phyloP scores from a whole-genome alignment of 495 filamentous ascomycete species.

The Polyplosphaeria fusca region DNA sequence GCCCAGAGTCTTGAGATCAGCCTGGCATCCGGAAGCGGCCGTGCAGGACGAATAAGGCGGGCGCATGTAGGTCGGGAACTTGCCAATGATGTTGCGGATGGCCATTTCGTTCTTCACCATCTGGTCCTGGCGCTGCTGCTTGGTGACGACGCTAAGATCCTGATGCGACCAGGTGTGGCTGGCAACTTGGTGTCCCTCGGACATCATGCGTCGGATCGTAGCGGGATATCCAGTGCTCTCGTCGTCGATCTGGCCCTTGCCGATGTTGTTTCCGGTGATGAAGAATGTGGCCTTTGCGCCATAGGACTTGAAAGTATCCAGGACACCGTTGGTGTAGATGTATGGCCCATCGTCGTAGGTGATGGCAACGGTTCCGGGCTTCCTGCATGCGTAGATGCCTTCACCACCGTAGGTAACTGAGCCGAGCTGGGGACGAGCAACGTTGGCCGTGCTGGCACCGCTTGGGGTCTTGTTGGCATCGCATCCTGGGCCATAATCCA shows the following conservation, averaged over 20 bases:
- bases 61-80: slow-evolving; percentile 81
- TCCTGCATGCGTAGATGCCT: slow-evolving; percentile 64
- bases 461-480: slow-evolving; percentile 64
- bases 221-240: slow-evolving; percentile 54
- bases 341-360: slow-evolving; percentile 79
- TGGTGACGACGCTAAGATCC: slow-evolving; percentile 59
- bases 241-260: slow-evolving; percentile 68
- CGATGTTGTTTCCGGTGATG: slow-evolving; percentile 69
- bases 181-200: slow-evolving; percentile 74
- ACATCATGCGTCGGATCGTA: slow-evolving; percentile 66
- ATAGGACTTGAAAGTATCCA: slow-evolving; percentile 64
- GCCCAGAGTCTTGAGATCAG: slow-evolving; percentile 60
- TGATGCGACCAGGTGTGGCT: slow-evolving; percentile 84
- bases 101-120: slow-evolving; percentile 78
- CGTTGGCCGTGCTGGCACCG: slow-evolving; percentile 57
- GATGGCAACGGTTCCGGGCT: slow-evolving; percentile 63
- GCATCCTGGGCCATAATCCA: slow-evolving; percentile 62
- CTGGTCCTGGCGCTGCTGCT: slow-evolving; percentile 57
- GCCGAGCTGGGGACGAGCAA: slow-evolving; percentile 60
- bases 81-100: slow-evolving; percentile 70
- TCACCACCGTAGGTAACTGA: slow-evolving; percentile 46
- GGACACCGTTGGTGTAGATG: slow-evolving; percentile 63
- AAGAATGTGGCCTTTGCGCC: slow-evolving; percentile 74
- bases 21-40: slow-evolving; percentile 53
- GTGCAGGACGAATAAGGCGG: slow-evolving; percentile 75